Evolutionary conservation across 768 basidiomycete species (phyloP).

Genomic region (Pleurotus cornucopiae): DNA sequence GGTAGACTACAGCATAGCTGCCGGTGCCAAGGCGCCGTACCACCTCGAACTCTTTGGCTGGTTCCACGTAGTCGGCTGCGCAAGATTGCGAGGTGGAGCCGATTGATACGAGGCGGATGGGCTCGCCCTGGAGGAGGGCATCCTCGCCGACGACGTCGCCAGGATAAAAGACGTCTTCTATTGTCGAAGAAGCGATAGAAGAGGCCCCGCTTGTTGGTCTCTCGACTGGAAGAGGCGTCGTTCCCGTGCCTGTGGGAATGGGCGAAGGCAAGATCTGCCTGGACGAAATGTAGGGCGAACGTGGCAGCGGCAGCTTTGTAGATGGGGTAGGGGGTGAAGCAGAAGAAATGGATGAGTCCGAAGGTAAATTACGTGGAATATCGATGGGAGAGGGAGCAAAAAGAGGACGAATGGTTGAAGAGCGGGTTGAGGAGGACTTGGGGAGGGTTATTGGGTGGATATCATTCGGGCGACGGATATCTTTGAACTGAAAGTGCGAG

Average conservation of each 20-base stretch:
- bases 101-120: conserved; percentile 54
- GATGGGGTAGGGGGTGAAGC: conserved; percentile 23
- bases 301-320: conserved; percentile 24
- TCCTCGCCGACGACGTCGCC: conserved; percentile 76
- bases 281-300: conserved; percentile 36
- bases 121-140: conserved; percentile 60
- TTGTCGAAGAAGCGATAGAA: conserved; percentile 32
- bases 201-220: conserved; percentile 27
- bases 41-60: conserved; percentile 75
- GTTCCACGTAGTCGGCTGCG: conserved; percentile 34
- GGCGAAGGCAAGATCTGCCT: conserved; percentile 25
- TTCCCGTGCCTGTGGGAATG: conserved; percentile 22
- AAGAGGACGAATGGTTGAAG: conserved; percentile 7
- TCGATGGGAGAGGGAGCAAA: conserved; percentile 16
- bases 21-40: conserved; percentile 83
- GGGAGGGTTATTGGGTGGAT: not conserved
- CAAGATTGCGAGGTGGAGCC: conserved; percentile 28
- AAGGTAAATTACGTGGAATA: conserved; percentile 22
- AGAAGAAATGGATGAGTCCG: conserved; percentile 14
- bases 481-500: conserved; percentile 19
- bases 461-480: conserved; percentile 13
- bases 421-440: conserved; percentile 1
- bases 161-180: conserved; percentile 62
- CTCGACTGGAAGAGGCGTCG: conserved; percentile 16
- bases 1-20: conserved; percentile 92